Conservation (phyloP, 23 red algal species). For the Chondrus crispus region DNA sequence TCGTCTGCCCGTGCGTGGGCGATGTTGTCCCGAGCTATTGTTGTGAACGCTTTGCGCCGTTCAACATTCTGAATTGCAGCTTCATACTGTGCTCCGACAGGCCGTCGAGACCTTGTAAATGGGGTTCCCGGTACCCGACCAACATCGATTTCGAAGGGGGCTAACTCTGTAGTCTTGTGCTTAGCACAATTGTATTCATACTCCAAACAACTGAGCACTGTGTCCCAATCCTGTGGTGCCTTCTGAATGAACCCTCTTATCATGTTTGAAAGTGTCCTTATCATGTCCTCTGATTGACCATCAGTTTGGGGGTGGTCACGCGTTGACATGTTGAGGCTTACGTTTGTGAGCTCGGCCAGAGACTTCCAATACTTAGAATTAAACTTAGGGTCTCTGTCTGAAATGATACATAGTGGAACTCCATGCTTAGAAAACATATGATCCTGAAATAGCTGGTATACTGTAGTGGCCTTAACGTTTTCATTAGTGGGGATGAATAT, state of each 20-base stretch:
- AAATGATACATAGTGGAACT: background rate
- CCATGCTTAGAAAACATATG: constrained; percentile 12
- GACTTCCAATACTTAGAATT: constrained; percentile 30
- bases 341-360: background rate
- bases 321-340: constrained; percentile 16
- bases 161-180: background rate
- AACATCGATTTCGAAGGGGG: background rate
- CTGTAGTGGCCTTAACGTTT: background rate
- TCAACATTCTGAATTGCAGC: background rate
- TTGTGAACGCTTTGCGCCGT: background rate
- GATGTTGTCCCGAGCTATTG: background rate
- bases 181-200: background rate
- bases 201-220: background rate
- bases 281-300: background rate
- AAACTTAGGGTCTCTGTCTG: constrained; percentile 19
- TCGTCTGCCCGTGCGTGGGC: background rate
- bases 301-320: background rate
- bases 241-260: background rate
- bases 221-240: constrained; percentile 14
- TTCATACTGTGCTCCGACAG: background rate
- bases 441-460: background rate
- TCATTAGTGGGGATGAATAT: background rate
- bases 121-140: background rate
- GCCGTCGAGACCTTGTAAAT: background rate
- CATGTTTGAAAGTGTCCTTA: background rate